A percentile compares a stretch with the other conserved stretches of the same genome.
These are phyloP conservation scores for Gossypium arboreum DNA, from an alignment of 345 rosid species.

Conservation along the genomic window DNA sequence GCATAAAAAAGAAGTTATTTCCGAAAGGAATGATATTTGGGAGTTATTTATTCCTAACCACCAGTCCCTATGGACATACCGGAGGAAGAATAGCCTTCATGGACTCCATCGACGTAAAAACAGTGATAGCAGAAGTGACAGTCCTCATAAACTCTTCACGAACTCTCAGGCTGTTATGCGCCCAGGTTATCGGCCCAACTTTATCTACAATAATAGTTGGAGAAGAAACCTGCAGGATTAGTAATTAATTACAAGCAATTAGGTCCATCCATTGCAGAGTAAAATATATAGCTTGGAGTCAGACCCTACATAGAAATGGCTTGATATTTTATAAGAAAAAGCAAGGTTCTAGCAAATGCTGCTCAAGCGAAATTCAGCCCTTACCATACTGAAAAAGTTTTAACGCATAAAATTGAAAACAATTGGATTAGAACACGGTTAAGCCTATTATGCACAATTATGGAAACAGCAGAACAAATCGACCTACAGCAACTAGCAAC, in stretches of 20 bases:
- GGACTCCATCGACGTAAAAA: slow-evolving; percentile 85
- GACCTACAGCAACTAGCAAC: background rate
- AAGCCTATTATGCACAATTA: background rate
- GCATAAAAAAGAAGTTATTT: slow-evolving; percentile 3
- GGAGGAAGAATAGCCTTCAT: slow-evolving; percentile 87
- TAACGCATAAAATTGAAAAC: background rate
- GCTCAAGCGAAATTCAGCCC: background rate
- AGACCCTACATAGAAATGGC: background rate
- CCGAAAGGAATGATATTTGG: background rate
- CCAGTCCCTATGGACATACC: slow-evolving; percentile 36
- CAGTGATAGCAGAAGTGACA: slow-evolving; percentile 78
- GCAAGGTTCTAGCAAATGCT: background rate
- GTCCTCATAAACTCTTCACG: slow-evolving; percentile 91
- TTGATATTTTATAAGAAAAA: background rate
- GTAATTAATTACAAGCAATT: background rate
- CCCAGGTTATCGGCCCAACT: slow-evolving; percentile 91
- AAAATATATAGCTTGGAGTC: background rate
- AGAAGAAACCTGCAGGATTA: slow-evolving; percentile 67
- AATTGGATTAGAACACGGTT: background rate
- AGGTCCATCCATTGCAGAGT: background rate
- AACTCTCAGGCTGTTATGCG: slow-evolving; percentile 84
- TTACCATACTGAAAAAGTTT: background rate
- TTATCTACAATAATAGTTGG: slow-evolving; percentile 90
- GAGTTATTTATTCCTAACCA: slow-evolving; percentile 1
- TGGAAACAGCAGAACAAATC: slow-evolving; percentile 6